These are phyloP conservation scores for Casuarina cunninghamiana DNA, from an alignment of 306 rosid genomes.

Conservation along the genomic window DNA sequence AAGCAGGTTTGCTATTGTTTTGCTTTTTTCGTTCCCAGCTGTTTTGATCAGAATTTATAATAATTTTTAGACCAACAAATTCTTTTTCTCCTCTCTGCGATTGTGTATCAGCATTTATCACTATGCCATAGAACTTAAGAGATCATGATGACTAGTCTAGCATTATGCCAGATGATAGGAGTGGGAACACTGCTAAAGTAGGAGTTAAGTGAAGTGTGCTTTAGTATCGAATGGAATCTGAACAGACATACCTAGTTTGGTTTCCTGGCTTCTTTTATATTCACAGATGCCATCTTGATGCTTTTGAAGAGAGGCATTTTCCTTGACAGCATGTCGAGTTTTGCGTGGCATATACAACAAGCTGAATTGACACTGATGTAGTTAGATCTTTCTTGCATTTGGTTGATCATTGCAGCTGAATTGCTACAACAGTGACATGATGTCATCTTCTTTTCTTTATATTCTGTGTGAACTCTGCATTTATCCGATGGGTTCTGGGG, in stretches of 20 bases:
- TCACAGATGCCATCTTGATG: background rate
- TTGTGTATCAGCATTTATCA: background rate
- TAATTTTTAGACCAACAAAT: background rate
- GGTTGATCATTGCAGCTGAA: background rate
- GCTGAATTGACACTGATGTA: no score
- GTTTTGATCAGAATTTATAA: background rate
- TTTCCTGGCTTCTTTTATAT: background rate
- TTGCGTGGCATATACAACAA: background rate
- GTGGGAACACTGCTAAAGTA: background rate
- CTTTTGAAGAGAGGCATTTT: background rate
- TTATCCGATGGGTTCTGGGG: background rate
- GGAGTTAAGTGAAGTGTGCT: background rate
- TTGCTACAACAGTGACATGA: background rate
- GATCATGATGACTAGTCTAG: background rate
- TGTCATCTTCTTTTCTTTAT: conserved; percentile 2
- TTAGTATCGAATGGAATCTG: background rate
- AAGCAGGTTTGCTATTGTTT: background rate
- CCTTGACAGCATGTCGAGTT: background rate
- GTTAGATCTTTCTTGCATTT: background rate
- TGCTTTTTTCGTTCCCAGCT: background rate
- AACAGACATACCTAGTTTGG: background rate
- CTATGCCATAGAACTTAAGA: background rate
- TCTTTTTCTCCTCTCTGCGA: background rate
- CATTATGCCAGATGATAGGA: background rate
- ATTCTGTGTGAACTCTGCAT: conserved; percentile 15